Evolutionary conservation across 2,329 filamentous ascomycete species (phyloP).

Genomic region (Xylaria sp.): DNA sequence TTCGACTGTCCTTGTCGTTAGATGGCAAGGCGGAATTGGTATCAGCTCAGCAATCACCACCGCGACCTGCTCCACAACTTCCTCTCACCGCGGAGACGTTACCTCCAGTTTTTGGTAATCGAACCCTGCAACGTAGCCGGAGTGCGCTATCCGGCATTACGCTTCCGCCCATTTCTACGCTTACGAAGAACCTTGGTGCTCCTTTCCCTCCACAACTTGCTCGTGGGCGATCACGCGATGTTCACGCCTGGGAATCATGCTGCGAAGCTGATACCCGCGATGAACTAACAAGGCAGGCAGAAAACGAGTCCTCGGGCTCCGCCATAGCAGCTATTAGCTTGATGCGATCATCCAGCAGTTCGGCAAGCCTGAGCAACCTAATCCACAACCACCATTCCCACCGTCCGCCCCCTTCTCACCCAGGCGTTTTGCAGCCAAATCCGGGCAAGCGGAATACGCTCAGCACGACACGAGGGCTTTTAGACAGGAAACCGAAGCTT

Average conservation of each 20-base stretch:
- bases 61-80: slow-evolving; percentile 67
- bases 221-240: slow-evolving; percentile 84
- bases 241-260: slow-evolving; percentile 90
- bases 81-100: slow-evolving; percentile 58
- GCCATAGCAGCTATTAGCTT: slow-evolving; percentile 85
- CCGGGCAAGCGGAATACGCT: slow-evolving; percentile 72
- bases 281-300: slow-evolving; percentile 81
- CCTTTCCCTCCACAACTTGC: slow-evolving; percentile 67
- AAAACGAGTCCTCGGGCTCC: slow-evolving; percentile 82
- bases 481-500: slow-evolving; percentile 71
- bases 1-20: slow-evolving; percentile 84
- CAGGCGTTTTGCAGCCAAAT: slow-evolving; percentile 62
- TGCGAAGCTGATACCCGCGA: slow-evolving; percentile 84
- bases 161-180: slow-evolving; percentile 65
- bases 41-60: slow-evolving; percentile 75
- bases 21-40: slow-evolving; percentile 93
- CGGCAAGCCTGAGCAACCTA: slow-evolving; percentile 53
- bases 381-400: slow-evolving; percentile 49
- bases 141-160: slow-evolving; percentile 72
- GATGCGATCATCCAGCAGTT: slow-evolving; percentile 75
- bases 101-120: slow-evolving; percentile 59
- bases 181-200: slow-evolving; percentile 61
- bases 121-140: slow-evolving; percentile 74
- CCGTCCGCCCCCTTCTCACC: slow-evolving; percentile 20
- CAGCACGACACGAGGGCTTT: slow-evolving; percentile 47